Evolutionary conservation across 495 filamentous ascomycete species (phyloP).

Genomic region (Aspergillus coremiiformis): DNA sequence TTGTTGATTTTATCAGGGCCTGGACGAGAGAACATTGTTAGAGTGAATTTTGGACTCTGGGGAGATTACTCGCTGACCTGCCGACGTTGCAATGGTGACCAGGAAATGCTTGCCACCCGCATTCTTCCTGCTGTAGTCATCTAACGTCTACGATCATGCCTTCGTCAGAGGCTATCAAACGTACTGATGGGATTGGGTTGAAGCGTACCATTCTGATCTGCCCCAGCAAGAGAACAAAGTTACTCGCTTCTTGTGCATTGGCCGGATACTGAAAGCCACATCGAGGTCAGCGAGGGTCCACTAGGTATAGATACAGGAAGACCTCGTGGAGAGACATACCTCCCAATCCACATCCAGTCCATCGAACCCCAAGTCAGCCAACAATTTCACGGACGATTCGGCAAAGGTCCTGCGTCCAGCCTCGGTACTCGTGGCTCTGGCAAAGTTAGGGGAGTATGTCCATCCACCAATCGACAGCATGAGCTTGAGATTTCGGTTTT

Average conservation of each 20-base stretch:
- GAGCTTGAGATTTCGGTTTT: slow-evolving; percentile 81
- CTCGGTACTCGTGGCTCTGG: slow-evolving; percentile 50
- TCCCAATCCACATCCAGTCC: slow-evolving; percentile 61
- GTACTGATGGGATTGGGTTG: not conserved
- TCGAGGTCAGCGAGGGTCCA: not conserved
- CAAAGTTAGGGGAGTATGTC: slow-evolving; percentile 89
- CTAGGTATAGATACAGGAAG: too few species aligned
- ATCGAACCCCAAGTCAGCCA: slow-evolving; percentile 58
- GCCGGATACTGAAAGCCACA: slow-evolving; percentile 22
- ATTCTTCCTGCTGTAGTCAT: slow-evolving; percentile 49
- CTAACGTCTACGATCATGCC: slow-evolving; percentile 39
- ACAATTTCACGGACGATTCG: slow-evolving; percentile 51
- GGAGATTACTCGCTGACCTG: slow-evolving; percentile 18
- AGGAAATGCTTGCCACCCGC: slow-evolving; percentile 49
- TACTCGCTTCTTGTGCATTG: slow-evolving; percentile 42
- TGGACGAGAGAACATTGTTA: slow-evolving; percentile 6
- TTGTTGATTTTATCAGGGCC: slow-evolving; percentile 36
- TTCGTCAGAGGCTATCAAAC: not conserved
- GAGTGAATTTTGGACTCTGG: slow-evolving; percentile 12
- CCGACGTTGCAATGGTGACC: slow-evolving; percentile 60
- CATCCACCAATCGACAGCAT: slow-evolving; percentile 92
- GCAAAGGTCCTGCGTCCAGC: slow-evolving; percentile 64
- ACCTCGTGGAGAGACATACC: slow-evolving; percentile 12
- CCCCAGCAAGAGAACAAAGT: slow-evolving; percentile 57
- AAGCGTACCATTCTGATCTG: slow-evolving; percentile 38